Evolutionary conservation across 129 eudicot genomes (phyloP), one percentile per base, ranked within the genome.

Genomic region (Tagetes patula): DNA sequence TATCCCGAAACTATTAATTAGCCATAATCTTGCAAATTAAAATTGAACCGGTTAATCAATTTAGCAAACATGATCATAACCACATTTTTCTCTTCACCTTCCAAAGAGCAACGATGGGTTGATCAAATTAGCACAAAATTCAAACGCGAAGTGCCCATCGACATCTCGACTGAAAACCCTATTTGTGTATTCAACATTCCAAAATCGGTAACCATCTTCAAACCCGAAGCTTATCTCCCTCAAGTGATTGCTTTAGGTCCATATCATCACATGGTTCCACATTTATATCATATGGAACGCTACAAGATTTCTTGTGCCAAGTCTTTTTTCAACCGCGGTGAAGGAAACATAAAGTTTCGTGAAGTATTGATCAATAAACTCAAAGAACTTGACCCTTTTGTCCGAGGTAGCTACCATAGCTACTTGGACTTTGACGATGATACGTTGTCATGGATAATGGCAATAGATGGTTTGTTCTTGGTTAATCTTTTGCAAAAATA

Each of bases 151-250:
- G 67, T 74, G 2, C 13, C 70, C 20, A 68, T 82, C 4, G 70
- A 77, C 43, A 74, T 82, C 2, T 58, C 71, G n/a, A 55, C 71
- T 2, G 45, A 13, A 31, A 70, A 70, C 66, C 84, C 82, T 3
- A 70, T 73, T 13, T 78, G 66, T 53, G 75, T 81, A n/a, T 81
- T 81, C 69, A 69, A 3, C 8, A 73, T 85, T 13, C 84, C 86
- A 8, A 72, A 50, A 52, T 55, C 77, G 0, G 27, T 85, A 32
- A 52, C 69, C 43, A 39, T 37, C 5, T 55, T 79, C 42, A 82
- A 75, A 36, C 84, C 89, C 3, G 82, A 81, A 30, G 85, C 89
- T 36, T 85, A 85, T 67, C 9, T 73, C 52, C 88, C 88, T 38
- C 78, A 81, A 33, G 48, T 46, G 31, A 58, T 81, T 52, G 81